Evolutionary conservation across 225 moss, liverwort and hornwort genomes (phyloP).

Genomic region (Pleurozium schreberi): DNA sequence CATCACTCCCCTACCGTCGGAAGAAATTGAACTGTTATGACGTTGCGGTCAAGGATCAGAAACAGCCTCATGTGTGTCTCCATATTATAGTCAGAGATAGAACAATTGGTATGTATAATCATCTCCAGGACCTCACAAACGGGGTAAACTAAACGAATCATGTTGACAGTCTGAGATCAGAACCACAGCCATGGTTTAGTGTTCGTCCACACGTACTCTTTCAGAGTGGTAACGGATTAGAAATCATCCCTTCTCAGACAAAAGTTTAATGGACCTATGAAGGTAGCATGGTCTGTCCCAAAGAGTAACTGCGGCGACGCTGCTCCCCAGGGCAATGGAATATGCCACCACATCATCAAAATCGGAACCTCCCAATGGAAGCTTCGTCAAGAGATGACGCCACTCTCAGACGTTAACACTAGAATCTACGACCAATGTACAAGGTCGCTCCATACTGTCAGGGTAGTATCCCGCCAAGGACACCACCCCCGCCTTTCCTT

Average conservation of each 20-base stretch:
- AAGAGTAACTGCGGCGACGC: conserved; percentile 41
- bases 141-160: rapidly evolving
- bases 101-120: background rate
- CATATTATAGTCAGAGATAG: background rate
- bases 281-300: conserved; percentile 7
- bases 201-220: background rate
- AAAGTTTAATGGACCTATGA: background rate
- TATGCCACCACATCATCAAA: conserved; percentile 5
- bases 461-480: background rate
- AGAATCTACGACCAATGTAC: background rate
- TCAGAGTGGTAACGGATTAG: conserved; percentile 17
- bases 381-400: background rate
- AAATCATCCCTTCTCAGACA: background rate
- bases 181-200: conserved; percentile 8
- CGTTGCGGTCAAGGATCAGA: background rate
- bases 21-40: rapidly evolving
- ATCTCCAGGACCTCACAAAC: background rate
- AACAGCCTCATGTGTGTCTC: background rate
- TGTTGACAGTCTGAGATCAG: background rate
- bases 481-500: background rate
- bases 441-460: background rate
- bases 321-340: conserved; percentile 47
- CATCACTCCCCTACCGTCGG: background rate
- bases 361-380: no score
- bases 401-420: background rate